Conservation (phyloP, 2,329 filamentous ascomycete species). For the Nemania diffusa region DNA sequence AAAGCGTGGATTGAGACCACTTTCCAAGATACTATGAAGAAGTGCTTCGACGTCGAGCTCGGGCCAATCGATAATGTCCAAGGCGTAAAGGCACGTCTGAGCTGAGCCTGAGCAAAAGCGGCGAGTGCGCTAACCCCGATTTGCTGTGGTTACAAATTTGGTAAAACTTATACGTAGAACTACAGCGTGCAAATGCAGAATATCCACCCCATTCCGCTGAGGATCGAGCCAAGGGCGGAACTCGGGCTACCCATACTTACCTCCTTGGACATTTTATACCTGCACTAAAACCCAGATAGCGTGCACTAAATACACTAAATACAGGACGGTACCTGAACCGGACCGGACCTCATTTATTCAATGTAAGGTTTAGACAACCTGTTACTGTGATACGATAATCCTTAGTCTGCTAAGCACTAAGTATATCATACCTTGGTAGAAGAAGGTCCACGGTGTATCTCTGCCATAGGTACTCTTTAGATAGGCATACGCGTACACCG, state of each 20-base stretch:
- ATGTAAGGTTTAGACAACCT: not conserved
- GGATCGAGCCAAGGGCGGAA: not conserved
- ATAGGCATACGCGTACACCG: too few relatives aligned
- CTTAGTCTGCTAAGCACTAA: not conserved
- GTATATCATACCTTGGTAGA: not conserved
- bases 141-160: not conserved
- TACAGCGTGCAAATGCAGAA: not conserved
- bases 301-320: too few relatives aligned
- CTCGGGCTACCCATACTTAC: not conserved
- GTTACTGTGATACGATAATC: not conserved
- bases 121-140: constrained; percentile 24
- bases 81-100: constrained; percentile 15
- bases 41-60: constrained; percentile 8
- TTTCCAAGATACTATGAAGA: constrained; percentile 12
- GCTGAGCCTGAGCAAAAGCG: constrained; percentile 30
- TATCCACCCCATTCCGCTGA: not conserved
- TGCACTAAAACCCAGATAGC: not conserved
- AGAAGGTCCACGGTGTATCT: not conserved
- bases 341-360: not conserved
- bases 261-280: not conserved
- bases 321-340: not conserved
- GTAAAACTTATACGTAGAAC: not conserved
- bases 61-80: constrained; percentile 7
- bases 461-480: too few relatives aligned
- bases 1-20: constrained; percentile 12